Evolutionary conservation across 768 basidiomycete species (phyloP), one percentile per base, ranked within the genome.

Genomic region (Tricholomella constricta): DNA sequence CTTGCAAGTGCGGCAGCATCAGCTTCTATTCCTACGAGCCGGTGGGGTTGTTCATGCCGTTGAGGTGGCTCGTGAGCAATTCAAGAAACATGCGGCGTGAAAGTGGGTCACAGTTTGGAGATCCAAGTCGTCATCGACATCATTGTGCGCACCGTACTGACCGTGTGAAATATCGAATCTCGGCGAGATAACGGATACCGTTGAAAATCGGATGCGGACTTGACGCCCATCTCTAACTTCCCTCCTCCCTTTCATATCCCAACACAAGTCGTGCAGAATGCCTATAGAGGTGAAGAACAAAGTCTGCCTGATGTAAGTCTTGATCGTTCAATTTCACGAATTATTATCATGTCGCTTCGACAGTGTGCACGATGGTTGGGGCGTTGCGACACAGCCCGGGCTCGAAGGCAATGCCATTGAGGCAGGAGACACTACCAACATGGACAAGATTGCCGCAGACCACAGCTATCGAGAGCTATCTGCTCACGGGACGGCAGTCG

Each of bases 361-460:
- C 57, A 92, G 88, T 65, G 93, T 98, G 29, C 94, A 98, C 77
- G 94, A 98, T 76, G 95, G 95, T 20, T 98, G 94, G 94, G 94
- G 94, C 51, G 78, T 95, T 60, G 81, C 89, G 14, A 73, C 75
- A 10, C 68, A 82, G 56, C 70, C 80, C 31, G 88, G 88, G 29
- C 81, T 80, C 53, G 86, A 93, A 64, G 94, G 95, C 40, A 86
- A 96, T 64, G 94, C 94, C 45, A 92, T 98, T 69, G 83, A 85
- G 47, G 89, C 88, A 9, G 94, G 82, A 7, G 80, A 80, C 41
- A 96, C 94, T 52, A 86, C 83, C 9, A 85, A 89, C 73, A 97
- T 98, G 95, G 91, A 95, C 69, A 80, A 76, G 37, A 88, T 98
- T 63, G 85, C 86, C 4, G 80, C 89, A 62, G 79, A 86, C 4